These are phyloP conservation scores for Colletotrichum nymphaeae DNA, from an alignment of 2,329 filamentous ascomycete genomes.

Conservation along the genomic window DNA sequence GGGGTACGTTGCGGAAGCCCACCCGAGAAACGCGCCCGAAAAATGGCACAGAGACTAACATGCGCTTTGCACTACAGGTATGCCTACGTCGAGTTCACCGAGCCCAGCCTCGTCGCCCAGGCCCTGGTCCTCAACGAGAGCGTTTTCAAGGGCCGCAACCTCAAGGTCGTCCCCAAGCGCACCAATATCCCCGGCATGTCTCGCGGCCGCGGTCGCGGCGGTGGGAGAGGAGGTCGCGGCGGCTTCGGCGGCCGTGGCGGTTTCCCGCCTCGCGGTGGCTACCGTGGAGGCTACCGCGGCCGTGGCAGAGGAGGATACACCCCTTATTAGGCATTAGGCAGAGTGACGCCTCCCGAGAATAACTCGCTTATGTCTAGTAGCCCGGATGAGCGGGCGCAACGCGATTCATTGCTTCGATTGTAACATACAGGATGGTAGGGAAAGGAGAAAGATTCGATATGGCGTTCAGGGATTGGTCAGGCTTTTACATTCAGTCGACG, in stretches of 20 bases:
- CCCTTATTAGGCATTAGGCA: slow-evolving; percentile 65
- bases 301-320: slow-evolving; percentile 73
- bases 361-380: neutral
- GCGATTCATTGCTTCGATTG: slow-evolving; percentile 25
- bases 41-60: neutral
- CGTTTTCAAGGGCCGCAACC: slow-evolving; percentile 91
- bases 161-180: slow-evolving; percentile 95
- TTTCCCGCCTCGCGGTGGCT: slow-evolving; percentile 66
- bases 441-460: slow-evolving; percentile 27
- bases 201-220: slow-evolving; percentile 76
- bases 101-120: slow-evolving; percentile 91
- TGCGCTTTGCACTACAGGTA: slow-evolving; percentile 70
- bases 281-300: slow-evolving; percentile 75
- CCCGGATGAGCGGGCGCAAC: neutral
- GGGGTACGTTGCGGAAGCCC: slow-evolving; percentile 73
- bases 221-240: slow-evolving; percentile 62
- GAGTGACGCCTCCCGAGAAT: neutral
- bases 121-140: slow-evolving; percentile 97
- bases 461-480: slow-evolving; percentile 34
- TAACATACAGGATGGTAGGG: slow-evolving; percentile 34
- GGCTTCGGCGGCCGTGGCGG: slow-evolving; percentile 65
- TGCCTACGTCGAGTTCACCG: slow-evolving; percentile 98
- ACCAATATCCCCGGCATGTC: slow-evolving; percentile 97
- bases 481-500: slow-evolving; percentile 13
- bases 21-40: neutral